A percentile compares a stretch with the other conserved stretches of the same genome.
phyloP scores from a whole-genome alignment of 345 rosid genomes.

The Aegle marmelos region DNA sequence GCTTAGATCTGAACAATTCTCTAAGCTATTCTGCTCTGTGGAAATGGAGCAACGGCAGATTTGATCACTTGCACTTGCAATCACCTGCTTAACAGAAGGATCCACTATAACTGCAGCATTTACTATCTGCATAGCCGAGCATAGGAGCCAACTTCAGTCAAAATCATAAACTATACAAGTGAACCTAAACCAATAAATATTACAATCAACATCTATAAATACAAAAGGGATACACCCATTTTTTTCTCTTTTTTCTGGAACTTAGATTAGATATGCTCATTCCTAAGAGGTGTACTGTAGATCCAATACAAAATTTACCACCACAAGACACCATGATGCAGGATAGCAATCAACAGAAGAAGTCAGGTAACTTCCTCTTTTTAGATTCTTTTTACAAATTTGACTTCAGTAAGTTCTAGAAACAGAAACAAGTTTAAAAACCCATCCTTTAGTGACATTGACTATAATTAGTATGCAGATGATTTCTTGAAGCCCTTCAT shows the following conservation, averaged over 20 bases:
- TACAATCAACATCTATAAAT: too few species aligned
- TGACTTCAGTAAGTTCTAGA: background rate
- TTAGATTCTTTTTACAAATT: background rate
- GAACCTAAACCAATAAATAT: background rate
- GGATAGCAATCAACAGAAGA: background rate
- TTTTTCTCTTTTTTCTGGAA: too few species aligned
- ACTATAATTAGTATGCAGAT: background rate
- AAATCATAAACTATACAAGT: background rate
- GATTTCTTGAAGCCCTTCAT: background rate
- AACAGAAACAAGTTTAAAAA: background rate
- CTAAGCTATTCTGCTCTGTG: conserved; percentile 12
- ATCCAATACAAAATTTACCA: background rate
- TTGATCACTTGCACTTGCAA: conserved; percentile 70
- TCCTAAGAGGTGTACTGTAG: background rate
- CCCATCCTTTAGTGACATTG: background rate
- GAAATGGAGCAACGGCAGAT: conserved; percentile 29
- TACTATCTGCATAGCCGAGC: conserved; percentile 40
- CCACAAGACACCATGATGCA: background rate
- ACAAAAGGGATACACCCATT: background rate
- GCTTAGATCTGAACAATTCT: conserved; percentile 7
- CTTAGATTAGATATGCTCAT: background rate
- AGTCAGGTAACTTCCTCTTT: background rate
- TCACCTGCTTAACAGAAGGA: conserved; percentile 49
- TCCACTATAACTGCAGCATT: conserved; percentile 91
- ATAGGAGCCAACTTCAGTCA: background rate